A percentile compares a stretch with the other conserved stretches of the same genome.
phyloP scores from a whole-genome alignment of 192 early-diverging fungal species.

The Coemansia sp. region DNA sequence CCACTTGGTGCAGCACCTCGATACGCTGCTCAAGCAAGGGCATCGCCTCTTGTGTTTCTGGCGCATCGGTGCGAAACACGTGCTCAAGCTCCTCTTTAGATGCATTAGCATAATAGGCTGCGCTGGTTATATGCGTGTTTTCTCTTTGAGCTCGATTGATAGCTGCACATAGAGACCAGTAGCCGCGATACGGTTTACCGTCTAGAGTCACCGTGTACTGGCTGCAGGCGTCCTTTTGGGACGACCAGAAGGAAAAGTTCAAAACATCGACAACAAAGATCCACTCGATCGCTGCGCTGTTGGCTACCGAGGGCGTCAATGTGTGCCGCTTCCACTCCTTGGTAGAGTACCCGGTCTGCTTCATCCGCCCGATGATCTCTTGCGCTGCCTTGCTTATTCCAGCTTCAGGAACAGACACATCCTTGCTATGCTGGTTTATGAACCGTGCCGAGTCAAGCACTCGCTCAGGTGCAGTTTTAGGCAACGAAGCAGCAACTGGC shows the following conservation, averaged over 20 bases:
- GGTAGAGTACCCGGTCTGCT: slow-evolving; percentile 58
- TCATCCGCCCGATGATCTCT: slow-evolving; percentile 63
- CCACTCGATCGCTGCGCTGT: slow-evolving; percentile 63
- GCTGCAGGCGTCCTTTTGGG: slow-evolving; percentile 37
- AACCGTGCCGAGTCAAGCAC: slow-evolving; percentile 42
- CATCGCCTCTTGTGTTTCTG: slow-evolving; percentile 48
- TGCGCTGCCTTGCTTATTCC: slow-evolving; percentile 55
- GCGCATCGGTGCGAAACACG: slow-evolving; percentile 64
- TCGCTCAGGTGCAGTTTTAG: slow-evolving; percentile 3
- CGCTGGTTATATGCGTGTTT: slow-evolving; percentile 61
- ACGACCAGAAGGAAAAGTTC: slow-evolving; percentile 87
- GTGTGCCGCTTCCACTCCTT: slow-evolving; percentile 63
- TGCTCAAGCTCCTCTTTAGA: slow-evolving; percentile 45
- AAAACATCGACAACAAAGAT: slow-evolving; percentile 81
- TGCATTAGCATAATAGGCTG: slow-evolving; percentile 54
- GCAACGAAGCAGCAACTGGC: slow-evolving; percentile 11
- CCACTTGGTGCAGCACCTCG: slow-evolving; percentile 65
- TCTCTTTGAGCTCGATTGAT: slow-evolving; percentile 66
- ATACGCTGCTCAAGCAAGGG: slow-evolving; percentile 64
- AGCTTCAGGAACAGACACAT: slow-evolving; percentile 61
- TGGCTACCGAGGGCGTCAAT: slow-evolving; percentile 62
- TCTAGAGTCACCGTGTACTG: slow-evolving; percentile 63
- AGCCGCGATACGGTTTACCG: slow-evolving; percentile 64
- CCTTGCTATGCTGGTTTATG: slow-evolving; percentile 54
- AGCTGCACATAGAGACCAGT: slow-evolving; percentile 79